Percentiles rank a stretch among this genome's conserved stretches.
These are phyloP conservation scores for Aspergillus pseudoviridinutans DNA, from an alignment of 2,329 filamentous ascomycete genomes.

Conservation along the genomic window DNA sequence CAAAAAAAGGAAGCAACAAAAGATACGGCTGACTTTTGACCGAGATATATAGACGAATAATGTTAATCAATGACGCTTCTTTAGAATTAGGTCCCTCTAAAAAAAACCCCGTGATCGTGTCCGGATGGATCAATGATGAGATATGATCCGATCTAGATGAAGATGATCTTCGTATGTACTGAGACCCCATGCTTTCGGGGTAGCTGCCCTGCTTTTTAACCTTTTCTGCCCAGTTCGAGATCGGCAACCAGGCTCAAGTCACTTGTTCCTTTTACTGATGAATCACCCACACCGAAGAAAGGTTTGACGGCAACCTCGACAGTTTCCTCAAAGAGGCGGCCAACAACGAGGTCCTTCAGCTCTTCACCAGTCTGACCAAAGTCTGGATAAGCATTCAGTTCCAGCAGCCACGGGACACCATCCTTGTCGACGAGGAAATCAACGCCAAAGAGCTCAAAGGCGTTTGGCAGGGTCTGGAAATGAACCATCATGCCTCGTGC, in stretches of 20 bases:
- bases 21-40: background rate
- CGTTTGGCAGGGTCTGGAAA: constrained; percentile 84
- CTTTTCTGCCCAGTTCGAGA: constrained; percentile 38
- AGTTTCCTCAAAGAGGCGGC: constrained; percentile 71
- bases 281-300: constrained; percentile 57
- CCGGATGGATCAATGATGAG: background rate
- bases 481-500: constrained; percentile 79
- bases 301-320: constrained; percentile 62
- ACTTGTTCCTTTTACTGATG: constrained; percentile 17
- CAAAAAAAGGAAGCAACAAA: background rate
- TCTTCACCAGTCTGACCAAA: constrained; percentile 85
- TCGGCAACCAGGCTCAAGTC: constrained; percentile 38
- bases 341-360: constrained; percentile 63
- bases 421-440: constrained; percentile 77
- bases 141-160: background rate
- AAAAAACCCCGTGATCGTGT: background rate
- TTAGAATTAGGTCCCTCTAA: background rate
- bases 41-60: background rate
- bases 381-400: constrained; percentile 95
- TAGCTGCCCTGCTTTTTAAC: constrained; percentile 4
- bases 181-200: background rate
- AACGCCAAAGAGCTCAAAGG: constrained; percentile 87
- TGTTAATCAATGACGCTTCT: background rate
- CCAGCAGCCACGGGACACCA: constrained; percentile 70
- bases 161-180: background rate